Evolutionary conservation across 2,329 filamentous ascomycete genomes (phyloP).

Genomic region (Aspergillus flavus): DNA sequence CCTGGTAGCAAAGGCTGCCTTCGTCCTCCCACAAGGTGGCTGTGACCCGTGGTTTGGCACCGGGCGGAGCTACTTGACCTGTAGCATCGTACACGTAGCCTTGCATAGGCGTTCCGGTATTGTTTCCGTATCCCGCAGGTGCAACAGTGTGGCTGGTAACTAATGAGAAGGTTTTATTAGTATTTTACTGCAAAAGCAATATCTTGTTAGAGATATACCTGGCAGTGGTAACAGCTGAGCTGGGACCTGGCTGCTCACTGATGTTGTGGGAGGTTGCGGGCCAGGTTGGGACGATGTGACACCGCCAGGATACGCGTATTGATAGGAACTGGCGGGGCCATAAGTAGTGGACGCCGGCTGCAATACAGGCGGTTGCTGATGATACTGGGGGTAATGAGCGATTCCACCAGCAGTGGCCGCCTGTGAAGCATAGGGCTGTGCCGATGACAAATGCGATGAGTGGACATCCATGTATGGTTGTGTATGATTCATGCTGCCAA

Average conservation of each 20-base stretch:
- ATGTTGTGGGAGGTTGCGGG: constrained; percentile 68
- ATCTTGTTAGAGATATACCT: constrained; percentile 34
- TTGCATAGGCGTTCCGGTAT: constrained; percentile 45
- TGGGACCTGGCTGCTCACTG: constrained; percentile 67
- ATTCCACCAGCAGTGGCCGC: constrained; percentile 74
- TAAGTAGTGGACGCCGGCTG: constrained; percentile 74
- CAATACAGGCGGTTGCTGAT: constrained; percentile 69
- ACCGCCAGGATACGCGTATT: constrained; percentile 76
- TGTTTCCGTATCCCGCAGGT: constrained; percentile 44
- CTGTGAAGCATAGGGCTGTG: constrained; percentile 73
- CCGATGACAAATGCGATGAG: constrained; percentile 73
- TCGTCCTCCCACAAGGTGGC: constrained; percentile 98
- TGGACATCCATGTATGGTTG: constrained; percentile 84
- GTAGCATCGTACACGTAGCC: constrained; percentile 72
- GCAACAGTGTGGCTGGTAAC: constrained; percentile 40
- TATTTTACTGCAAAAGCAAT: neutral
- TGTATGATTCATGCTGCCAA: constrained; percentile 75
- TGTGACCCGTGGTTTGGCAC: constrained; percentile 95
- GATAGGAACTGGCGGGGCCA: constrained; percentile 62
- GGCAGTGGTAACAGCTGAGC: constrained; percentile 72
- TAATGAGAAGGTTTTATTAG: constrained; percentile 23
- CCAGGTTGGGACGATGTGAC: constrained; percentile 77
- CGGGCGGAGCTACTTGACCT: constrained; percentile 88
- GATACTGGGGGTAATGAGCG: constrained; percentile 71
- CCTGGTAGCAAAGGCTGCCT: constrained; percentile 95